Base-by-base conservation (phyloP, 345 rosid genomes). In the Acer yangbiense region DNA sequence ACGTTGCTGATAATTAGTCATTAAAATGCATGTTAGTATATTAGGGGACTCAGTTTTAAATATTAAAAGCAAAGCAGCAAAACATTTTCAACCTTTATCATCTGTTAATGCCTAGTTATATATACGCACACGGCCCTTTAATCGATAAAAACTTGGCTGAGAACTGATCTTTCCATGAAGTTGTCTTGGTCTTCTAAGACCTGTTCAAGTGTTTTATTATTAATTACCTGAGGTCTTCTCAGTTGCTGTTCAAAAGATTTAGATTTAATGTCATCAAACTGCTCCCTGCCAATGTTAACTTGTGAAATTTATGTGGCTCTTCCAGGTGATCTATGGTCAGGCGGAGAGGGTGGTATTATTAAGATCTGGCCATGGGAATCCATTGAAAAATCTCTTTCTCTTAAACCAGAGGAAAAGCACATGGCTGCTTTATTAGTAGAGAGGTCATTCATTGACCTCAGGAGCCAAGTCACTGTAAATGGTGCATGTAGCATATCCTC, bases 291-390 rank as follows among this genome's bases (percentile, higher is more conserved):
- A 23, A 11, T 35, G 32, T 10, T 69, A 54, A 74, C 68, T 27
- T 16, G n/a, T 39, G 39, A 29, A n/a, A 50, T 18, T 55, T 18
- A 32, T 54, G 57, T 39, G 46, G 66, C 27, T 76, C 46, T 73
- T 79, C 57, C 83, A 97, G 99, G 99, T 76, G 99, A 97, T 79
- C 48, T 97, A 65, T 97, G 99, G 99, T 92, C 98, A 9, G 95
- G 98, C 52, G 87, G 89, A 1, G 99, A 97, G 82, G 92, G 93
- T 72, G 99, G 98, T 57, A 55, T 83, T 55, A 81, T 97, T 13
- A 94, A 83, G 88, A 89, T 94, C 55, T 97, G 98, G 97, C 95
- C 97, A 3, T 94, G 98, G 98, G 99, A 97, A 71, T 85, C 93
- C 75, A 91, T 97, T 76, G 98, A 90, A 77, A 97, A 97, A 82